Evolutionary conservation across 108 stramenopile species (phyloP).

Genomic region (Tribonema minus): DNA sequence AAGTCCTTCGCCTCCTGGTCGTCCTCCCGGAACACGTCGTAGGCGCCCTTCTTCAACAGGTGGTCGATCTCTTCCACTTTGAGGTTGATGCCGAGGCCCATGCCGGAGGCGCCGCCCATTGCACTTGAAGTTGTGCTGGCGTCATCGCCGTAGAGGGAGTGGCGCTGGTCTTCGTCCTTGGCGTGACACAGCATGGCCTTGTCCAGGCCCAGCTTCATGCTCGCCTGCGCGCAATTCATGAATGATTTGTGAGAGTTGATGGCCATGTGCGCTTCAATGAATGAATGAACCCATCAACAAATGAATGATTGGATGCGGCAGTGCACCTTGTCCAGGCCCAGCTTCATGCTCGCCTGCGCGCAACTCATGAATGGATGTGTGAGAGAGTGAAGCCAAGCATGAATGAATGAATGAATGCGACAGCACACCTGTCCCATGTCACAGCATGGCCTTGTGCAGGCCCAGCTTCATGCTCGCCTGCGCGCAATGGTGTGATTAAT

Average conservation of each 20-base stretch:
- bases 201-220: constrained; percentile 85
- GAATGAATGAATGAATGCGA: too few species aligned
- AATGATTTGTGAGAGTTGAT: too few species aligned
- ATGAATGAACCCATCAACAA: too few species aligned
- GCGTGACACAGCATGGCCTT: constrained; percentile 82
- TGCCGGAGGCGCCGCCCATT: neutral
- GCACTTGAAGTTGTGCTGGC: too few species aligned
- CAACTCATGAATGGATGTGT: too few species aligned
- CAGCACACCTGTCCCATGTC: too few species aligned
- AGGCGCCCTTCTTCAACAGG: constrained; percentile 60
- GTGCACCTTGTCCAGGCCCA: constrained; percentile 97
- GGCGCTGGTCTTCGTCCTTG: neutral
- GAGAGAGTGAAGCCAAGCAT: too few species aligned
- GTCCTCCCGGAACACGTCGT: constrained; percentile 59
- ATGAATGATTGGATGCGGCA: too few species aligned
- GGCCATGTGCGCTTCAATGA: too few species aligned
- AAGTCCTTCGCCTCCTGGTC: constrained; percentile 58
- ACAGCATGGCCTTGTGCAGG: constrained; percentile 93
- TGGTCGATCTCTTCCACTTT: constrained; percentile 55
- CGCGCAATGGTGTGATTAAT: too few species aligned
- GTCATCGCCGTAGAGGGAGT: too few species aligned
- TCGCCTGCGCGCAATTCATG: neutral
- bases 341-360: constrained; percentile 55
- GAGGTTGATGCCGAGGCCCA: neutral
- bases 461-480: constrained; percentile 69